Conservation (phyloP, 2,329 filamentous ascomycete genomes). For the Cadophora sp. region DNA sequence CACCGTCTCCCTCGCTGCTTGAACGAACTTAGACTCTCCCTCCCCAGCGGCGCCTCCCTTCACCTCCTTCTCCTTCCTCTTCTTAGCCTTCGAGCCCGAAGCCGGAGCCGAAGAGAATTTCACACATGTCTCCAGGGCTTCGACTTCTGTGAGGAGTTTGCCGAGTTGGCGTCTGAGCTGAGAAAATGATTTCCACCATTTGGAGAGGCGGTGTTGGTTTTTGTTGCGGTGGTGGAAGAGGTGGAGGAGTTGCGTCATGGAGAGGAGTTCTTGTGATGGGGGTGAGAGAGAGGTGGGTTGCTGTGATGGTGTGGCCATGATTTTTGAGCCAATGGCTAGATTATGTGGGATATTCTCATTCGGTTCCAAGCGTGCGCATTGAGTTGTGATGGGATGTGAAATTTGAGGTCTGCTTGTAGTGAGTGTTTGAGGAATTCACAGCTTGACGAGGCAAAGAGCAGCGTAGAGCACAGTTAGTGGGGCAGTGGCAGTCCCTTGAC, state of each 20-base stretch:
- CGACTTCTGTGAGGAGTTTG: constrained; percentile 55
- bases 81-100: not conserved
- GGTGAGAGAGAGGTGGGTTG: constrained; percentile 1
- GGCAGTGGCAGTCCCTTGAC: not conserved
- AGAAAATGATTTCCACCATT: constrained; percentile 82
- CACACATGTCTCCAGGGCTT: constrained; percentile 31
- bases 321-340: not conserved
- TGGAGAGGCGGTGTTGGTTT: constrained; percentile 83
- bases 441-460: too few relatives aligned
- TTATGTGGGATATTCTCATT: too few relatives aligned
- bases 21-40: constrained; percentile 32
- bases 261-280: constrained; percentile 44
- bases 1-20: constrained; percentile 41
- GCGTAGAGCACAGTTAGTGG: not conserved
- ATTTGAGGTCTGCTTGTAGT: not conserved
- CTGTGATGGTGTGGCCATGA: not conserved
- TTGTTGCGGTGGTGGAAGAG: constrained; percentile 83
- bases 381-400: not conserved
- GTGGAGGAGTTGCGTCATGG: constrained; percentile 64
- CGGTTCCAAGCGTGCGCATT: not conserved
- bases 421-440: not conserved
- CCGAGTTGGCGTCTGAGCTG: constrained; percentile 72
- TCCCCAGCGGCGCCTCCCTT: constrained; percentile 25
- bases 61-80: not conserved
- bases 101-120: constrained; percentile 17